Evolutionary conservation across 1,284 basidiomycete genomes (phyloP), one percentile per base, ranked within the genome.

Genomic region (Marasmius sp.): DNA sequence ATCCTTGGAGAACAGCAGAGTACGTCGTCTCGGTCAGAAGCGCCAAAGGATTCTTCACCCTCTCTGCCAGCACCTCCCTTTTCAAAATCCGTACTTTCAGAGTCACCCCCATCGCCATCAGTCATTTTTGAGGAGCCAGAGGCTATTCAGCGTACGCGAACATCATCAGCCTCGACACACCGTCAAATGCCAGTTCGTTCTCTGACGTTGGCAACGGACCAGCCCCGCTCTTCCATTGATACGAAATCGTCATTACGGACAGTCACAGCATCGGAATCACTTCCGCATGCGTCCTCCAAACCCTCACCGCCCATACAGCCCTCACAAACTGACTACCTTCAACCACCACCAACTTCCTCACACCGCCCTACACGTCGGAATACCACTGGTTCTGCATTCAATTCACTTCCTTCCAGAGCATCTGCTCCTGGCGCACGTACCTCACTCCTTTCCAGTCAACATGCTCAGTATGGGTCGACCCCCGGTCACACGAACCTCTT

Each of bases 241-340:
- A 65, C 39, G 63, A 43, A 62, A 51, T 57, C 65, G 48, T 66
- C 72, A 12, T 16, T 41, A 38, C 56, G 48, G 1, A 54, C 55
- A 8, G 64, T 57, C 12, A 64, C 67, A 33, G 57, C 65, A 0
- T 9, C 60, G 5, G 57, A 65, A 41, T 49, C 45, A 18, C 57
- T 65, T 6, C 59, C 63, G 57, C 51, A 70, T 39, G n/a, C 68
- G 56, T 52, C 64, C 55, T 33, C 59, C 33, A 62, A 69, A 57
- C 52, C 67, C 45, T 43, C 47, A 18, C 54, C 69, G 59, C 8
- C 64, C 60, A 59, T 18, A 41, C 74, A 77, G 57, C 62, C 75
- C n/a, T 78, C 79, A n/a, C 71, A 78, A 7, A 84, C 85, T 60
- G 79, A 80, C 9, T 79, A 80, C 70, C 79, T 86, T 3, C 84